phyloP scores from a whole-genome alignment of 257 asterid species.

The Petunia secreta region DNA sequence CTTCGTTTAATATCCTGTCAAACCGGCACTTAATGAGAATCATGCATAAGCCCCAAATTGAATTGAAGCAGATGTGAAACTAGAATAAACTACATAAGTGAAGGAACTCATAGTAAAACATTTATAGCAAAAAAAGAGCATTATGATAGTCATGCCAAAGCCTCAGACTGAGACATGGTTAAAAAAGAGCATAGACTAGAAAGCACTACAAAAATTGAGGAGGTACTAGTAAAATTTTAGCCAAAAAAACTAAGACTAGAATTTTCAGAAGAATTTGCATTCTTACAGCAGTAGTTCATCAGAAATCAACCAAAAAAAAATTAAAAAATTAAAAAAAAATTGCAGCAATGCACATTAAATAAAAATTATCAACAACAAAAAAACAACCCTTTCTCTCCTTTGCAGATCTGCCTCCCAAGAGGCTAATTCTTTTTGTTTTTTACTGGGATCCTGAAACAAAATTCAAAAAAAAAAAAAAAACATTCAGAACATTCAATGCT shows the following conservation, averaged over 20 bases:
- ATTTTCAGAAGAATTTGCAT: constrained; percentile 7
- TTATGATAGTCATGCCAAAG: not conserved
- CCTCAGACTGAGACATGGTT: not conserved
- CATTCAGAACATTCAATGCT: constrained; percentile 15
- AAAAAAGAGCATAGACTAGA: not conserved
- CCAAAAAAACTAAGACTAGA: not conserved
- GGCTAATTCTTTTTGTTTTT: constrained; percentile 78
- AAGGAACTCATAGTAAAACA: not conserved
- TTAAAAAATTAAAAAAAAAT: not conserved
- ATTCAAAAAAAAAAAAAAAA: constrained; percentile 29
- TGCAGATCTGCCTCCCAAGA: constrained; percentile 86
- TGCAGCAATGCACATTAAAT: not conserved
- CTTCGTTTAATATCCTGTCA: constrained; percentile 67
- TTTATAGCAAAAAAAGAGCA: constrained; percentile 3
- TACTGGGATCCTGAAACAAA: constrained; percentile 65
- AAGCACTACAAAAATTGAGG: not conserved
- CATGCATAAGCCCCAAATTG: constrained; percentile 24
- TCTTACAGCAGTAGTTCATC: not conserved
- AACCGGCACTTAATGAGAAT: constrained; percentile 20
- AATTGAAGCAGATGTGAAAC: constrained; percentile 10
- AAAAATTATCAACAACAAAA: not conserved
- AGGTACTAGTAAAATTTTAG: not conserved
- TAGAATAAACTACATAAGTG: constrained; percentile 14
- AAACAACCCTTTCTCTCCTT: constrained; percentile 85
- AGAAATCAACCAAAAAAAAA: not conserved